Conservation (phyloP, 192 early-diverging fungal genomes). For the Chytriomyces sp. region DNA sequence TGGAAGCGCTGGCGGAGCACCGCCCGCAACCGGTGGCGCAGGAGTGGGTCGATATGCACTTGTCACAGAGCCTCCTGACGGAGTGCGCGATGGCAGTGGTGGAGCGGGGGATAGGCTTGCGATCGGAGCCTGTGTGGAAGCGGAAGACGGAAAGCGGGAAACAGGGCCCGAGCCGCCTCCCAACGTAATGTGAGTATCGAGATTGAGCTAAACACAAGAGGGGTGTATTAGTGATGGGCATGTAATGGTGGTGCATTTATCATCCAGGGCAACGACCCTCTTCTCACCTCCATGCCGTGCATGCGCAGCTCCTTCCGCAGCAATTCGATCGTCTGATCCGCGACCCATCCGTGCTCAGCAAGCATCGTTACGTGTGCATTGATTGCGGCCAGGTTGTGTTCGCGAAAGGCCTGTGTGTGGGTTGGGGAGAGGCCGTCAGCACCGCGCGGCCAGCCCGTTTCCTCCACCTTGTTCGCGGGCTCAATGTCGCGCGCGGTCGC, state of each 20-base stretch:
- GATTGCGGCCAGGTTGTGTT: not conserved
- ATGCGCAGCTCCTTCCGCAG: not conserved
- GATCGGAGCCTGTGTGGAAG: not conserved
- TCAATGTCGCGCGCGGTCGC: not conserved
- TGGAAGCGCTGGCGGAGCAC: conserved; percentile 8
- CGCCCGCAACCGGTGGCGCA: too few relatives aligned
- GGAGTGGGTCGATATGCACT: too few relatives aligned
- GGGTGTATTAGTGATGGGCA: too few relatives aligned
- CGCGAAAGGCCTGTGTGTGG: conserved; percentile 7
- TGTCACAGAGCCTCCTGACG: too few relatives aligned
- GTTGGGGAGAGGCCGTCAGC: not conserved
- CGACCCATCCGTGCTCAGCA: conserved; percentile 12
- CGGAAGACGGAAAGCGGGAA: not conserved
- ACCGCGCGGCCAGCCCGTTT: not conserved
- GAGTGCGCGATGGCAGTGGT: not conserved
- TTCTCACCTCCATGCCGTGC: conserved; percentile 5
- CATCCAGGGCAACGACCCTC: not conserved
- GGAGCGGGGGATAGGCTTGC: not conserved
- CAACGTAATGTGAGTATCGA: not conserved
- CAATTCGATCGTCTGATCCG: conserved; percentile 4
- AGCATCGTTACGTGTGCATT: not conserved
- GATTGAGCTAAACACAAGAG: not conserved
- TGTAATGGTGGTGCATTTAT: too few relatives aligned
- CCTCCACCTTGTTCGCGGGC: conserved; percentile 1
- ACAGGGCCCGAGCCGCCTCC: not conserved